Percentiles rank a stretch among this genome's conserved stretches.
These are phyloP conservation scores for Phytophthora ramorum DNA, from an alignment of 352 stramenopile species.

Conservation along the genomic window DNA sequence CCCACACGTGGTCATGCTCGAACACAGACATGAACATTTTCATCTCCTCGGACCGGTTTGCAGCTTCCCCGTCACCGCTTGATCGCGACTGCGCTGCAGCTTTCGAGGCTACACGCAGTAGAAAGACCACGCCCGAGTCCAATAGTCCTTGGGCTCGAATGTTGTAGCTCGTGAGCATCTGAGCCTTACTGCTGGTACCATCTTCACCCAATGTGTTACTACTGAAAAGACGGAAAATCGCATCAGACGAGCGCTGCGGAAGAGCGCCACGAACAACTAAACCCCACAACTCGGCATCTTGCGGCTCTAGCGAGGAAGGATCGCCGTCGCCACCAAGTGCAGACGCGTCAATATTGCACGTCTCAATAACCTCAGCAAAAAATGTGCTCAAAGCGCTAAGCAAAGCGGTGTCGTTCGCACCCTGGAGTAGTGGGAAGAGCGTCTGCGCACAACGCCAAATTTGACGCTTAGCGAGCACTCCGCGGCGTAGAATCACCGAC, in stretches of 20 bases:
- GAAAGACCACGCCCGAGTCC: slow-evolving; percentile 67
- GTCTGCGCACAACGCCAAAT: slow-evolving; percentile 59
- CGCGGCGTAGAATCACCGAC: slow-evolving; percentile 62
- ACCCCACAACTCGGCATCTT: slow-evolving; percentile 54
- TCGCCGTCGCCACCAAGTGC: slow-evolving; percentile 27
- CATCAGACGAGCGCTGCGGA: slow-evolving; percentile 30
- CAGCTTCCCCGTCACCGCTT: slow-evolving; percentile 5
- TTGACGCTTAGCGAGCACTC: slow-evolving; percentile 54
- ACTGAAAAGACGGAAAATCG: slow-evolving; percentile 61
- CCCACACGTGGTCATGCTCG: slow-evolving; percentile 53
- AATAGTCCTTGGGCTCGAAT: slow-evolving; percentile 70
- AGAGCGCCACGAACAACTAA: slow-evolving; percentile 57
- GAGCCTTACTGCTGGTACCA: slow-evolving; percentile 33
- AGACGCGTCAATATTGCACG: slow-evolving; percentile 49
- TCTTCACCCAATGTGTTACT: slow-evolving; percentile 33
- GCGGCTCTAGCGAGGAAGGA: slow-evolving; percentile 12
- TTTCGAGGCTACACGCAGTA: slow-evolving; percentile 71
- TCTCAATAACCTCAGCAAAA: slow-evolving; percentile 71
- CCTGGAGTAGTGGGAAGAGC: slow-evolving; percentile 53
- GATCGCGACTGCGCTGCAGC: slow-evolving; percentile 36
- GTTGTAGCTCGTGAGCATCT: slow-evolving; percentile 73
- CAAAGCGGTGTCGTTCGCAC: slow-evolving; percentile 43
- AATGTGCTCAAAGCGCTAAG: slow-evolving; percentile 68
- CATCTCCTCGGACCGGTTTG: slow-evolving; percentile 30
- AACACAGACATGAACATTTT: slow-evolving; percentile 57